Evolutionary conservation across 352 stramenopile genomes (phyloP).

Genomic region (Thalassiosira hispida): DNA sequence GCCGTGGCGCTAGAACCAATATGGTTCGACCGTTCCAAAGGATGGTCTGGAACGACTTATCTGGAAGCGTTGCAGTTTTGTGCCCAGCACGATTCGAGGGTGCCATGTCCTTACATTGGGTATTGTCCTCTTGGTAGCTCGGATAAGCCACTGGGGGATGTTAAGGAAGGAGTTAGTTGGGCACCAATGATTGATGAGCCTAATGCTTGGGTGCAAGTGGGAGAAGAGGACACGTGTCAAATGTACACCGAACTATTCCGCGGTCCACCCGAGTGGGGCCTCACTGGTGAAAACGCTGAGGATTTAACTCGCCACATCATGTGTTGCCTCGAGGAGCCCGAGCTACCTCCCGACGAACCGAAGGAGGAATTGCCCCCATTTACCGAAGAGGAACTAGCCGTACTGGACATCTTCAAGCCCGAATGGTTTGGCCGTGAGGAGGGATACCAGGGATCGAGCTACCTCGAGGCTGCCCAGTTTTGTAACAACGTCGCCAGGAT

Average conservation of each 20-base stretch:
- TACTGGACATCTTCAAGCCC: slow-evolving; percentile 29
- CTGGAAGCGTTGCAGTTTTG: slow-evolving; percentile 41
- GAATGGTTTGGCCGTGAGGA: slow-evolving; percentile 37
- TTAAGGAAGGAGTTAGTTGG: slow-evolving; percentile 14
- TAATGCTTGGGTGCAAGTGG: slow-evolving; percentile 28
- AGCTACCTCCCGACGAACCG: background rate
- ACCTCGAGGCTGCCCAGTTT: slow-evolving; percentile 39
- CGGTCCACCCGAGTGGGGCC: slow-evolving; percentile 17
- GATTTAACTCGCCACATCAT: slow-evolving; percentile 35
- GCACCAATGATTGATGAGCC: slow-evolving; percentile 12
- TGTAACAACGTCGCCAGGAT: slow-evolving; percentile 29
- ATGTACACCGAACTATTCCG: slow-evolving; percentile 12
- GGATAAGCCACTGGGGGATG: slow-evolving; percentile 15
- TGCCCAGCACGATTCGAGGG: slow-evolving; percentile 5
- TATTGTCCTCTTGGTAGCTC: slow-evolving; percentile 26
- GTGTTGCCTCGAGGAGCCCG: slow-evolving; percentile 33
- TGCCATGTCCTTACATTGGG: slow-evolving; percentile 39
- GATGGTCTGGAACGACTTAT: slow-evolving; percentile 24
- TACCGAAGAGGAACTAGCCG: slow-evolving; percentile 14
- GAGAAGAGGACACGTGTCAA: slow-evolving; percentile 16
- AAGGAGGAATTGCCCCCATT: background rate
- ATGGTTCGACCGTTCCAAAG: slow-evolving; percentile 1
- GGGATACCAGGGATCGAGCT: slow-evolving; percentile 39
- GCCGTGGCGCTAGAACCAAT: slow-evolving; percentile 2
- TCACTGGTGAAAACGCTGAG: slow-evolving; percentile 15